Base-by-base conservation (phyloP, 352 stramenopile genomes). In the Globisporangium parvum region DNA sequence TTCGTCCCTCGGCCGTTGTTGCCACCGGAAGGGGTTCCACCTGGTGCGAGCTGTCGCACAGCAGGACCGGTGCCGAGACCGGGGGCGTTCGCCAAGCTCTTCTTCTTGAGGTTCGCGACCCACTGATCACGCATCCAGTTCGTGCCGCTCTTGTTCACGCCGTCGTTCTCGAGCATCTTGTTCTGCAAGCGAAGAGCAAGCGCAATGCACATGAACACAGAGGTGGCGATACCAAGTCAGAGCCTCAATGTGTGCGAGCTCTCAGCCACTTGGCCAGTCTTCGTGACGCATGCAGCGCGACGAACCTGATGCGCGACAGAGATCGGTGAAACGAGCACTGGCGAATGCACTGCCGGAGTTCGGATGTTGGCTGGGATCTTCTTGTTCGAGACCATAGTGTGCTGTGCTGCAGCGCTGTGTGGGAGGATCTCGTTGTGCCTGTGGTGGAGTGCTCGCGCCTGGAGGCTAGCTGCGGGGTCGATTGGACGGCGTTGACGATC, bases 51-150 rank as follows among this genome's bases (percentile, higher is more conserved):
- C 20, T 51, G 44, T 6, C 24, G 52, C 28, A 35, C 14, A 47
- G 23, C 44, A 60, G 66, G 33, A 65, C 47, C 21, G 60, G 52
- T 62, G 28, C 28, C 28, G 60, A 14, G 17, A 12, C 11, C 28
- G 17, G 26, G 21, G 26, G 21, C 72, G 26, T 63, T 66, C 3
- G 60, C 70, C 58, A 85, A 70, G 21, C 69, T 70, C 54, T 88
- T 90, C 63, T 90, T 93, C 65, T 82, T 85, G 45, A 93, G 65
- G 54, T 91, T 93, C 10, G 83, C 83, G n/a, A 93, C 69, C 83
- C 83, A 93, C 59, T 93, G 80, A 35, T 89, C 77, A 20, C 83
- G 77, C 65, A 93, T 74, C 51, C 71, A 80, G 66, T 93, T 93
- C 52, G 62, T 61, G 49, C 66, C 54, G 21, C 68, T 65, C 53